A percentile compares a stretch with the other conserved stretches of the same genome.
These are phyloP conservation scores for Pythium aquatile DNA, from an alignment of 352 stramenopile species.

Conservation along the genomic window DNA sequence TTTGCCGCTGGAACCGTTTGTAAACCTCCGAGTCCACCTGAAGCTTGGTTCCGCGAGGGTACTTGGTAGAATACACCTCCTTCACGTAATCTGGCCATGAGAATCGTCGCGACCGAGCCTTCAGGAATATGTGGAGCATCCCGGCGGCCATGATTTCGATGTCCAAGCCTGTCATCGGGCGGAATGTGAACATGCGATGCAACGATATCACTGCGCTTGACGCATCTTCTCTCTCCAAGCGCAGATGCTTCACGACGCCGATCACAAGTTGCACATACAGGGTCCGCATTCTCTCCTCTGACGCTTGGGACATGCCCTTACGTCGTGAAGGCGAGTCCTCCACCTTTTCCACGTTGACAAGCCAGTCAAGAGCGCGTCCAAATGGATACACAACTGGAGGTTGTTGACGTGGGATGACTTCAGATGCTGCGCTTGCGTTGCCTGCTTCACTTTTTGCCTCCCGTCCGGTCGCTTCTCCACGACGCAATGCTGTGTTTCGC, in stretches of 20 bases:
- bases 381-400: constrained; percentile 33
- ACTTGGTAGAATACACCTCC: constrained; percentile 47
- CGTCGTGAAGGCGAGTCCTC: constrained; percentile 61
- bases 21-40: constrained; percentile 42
- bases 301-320: constrained; percentile 45
- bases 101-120: constrained; percentile 61
- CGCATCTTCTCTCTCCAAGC: constrained; percentile 64
- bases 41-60: constrained; percentile 12
- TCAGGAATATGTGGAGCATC: constrained; percentile 77
- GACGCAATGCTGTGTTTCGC: constrained; percentile 33
- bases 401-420: constrained; percentile 16
- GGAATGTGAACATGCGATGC: constrained; percentile 77
- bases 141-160: constrained; percentile 64
- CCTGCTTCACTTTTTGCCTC: constrained; percentile 8
- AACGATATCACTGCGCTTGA: constrained; percentile 76
- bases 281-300: constrained; percentile 64
- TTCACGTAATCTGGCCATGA: constrained; percentile 63
- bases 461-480: neutral
- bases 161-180: constrained; percentile 60
- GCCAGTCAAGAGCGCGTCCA: constrained; percentile 74
- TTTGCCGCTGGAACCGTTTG: constrained; percentile 48
- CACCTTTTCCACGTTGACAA: constrained; percentile 54
- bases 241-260: constrained; percentile 57
- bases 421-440: neutral
- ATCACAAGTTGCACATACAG: constrained; percentile 70